Conservation (phyloP, 257 asterid genomes). For the Capsicum chinense region DNA sequence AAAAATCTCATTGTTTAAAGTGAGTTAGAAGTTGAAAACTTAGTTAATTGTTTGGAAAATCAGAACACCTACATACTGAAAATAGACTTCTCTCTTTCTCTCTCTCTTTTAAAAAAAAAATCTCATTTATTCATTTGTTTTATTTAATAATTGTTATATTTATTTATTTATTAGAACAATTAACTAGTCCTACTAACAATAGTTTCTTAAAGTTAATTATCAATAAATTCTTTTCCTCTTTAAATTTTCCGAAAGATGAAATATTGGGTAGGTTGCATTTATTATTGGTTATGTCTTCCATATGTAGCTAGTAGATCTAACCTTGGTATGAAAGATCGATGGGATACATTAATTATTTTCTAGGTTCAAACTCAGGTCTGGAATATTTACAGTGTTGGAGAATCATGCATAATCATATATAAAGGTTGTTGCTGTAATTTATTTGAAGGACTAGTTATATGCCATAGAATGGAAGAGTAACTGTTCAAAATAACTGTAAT, state of each 20-base stretch:
- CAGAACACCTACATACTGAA: not conserved
- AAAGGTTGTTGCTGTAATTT: not conserved
- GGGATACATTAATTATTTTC: not conserved
- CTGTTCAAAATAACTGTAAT: not conserved
- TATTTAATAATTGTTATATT: not conserved
- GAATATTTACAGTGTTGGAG: not conserved
- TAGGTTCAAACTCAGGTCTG: not conserved
- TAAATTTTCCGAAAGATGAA: not conserved
- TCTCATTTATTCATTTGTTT: not conserved
- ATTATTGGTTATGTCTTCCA: constrained; percentile 7
- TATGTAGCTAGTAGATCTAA: not conserved
- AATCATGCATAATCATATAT: not conserved
- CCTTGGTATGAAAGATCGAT: constrained; percentile 13
- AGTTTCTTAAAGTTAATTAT: not conserved
- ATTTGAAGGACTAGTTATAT: constrained; percentile 8
- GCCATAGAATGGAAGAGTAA: not conserved
- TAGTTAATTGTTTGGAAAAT: not conserved
- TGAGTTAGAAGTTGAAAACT: not conserved
- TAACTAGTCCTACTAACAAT: not conserved
- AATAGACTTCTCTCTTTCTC: not conserved
- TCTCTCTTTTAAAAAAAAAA: not conserved
- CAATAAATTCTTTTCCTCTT: not conserved
- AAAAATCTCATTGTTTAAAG: not conserved
- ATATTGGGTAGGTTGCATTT: not conserved
- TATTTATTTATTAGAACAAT: not conserved